phyloP scores from a whole-genome alignment of 331 rosid species.

The Dryas integrifolia region DNA sequence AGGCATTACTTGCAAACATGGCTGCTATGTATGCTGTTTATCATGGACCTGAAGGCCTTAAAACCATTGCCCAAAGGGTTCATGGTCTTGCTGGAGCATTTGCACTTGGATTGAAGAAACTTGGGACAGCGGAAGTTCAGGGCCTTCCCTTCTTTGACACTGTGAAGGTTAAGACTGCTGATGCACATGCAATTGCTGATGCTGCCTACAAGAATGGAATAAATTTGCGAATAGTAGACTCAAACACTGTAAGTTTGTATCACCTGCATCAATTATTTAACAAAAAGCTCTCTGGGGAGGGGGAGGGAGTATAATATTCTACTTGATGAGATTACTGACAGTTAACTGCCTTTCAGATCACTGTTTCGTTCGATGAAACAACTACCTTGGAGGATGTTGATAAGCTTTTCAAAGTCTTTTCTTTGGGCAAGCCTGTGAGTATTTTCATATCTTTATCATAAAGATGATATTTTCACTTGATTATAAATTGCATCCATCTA shows the following conservation, averaged over 20 bases:
- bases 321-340: conserved; percentile 22
- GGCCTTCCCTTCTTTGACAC: conserved; percentile 89
- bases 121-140: conserved; percentile 81
- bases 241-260: conserved; percentile 56
- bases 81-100: conserved; percentile 95
- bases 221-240: conserved; percentile 70
- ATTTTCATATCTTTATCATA: conserved; percentile 6
- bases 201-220: conserved; percentile 63
- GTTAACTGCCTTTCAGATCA: conserved; percentile 54
- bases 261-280: conserved; percentile 18
- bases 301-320: not conserved
- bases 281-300: conserved; percentile 2
- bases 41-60: conserved; percentile 95
- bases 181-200: conserved; percentile 62
- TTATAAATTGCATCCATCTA: conserved; percentile 14
- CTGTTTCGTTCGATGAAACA: conserved; percentile 86
- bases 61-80: conserved; percentile 67
- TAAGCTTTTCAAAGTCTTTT: conserved; percentile 71
- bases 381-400: conserved; percentile 89
- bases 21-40: conserved; percentile 97
- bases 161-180: conserved; percentile 62
- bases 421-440: conserved; percentile 74
- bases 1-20: conserved; percentile 98
- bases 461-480: not conserved
- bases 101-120: conserved; percentile 81